Base-by-base conservation (phyloP, 148 eudicot genomes). In the Simmondsia chinensis region DNA sequence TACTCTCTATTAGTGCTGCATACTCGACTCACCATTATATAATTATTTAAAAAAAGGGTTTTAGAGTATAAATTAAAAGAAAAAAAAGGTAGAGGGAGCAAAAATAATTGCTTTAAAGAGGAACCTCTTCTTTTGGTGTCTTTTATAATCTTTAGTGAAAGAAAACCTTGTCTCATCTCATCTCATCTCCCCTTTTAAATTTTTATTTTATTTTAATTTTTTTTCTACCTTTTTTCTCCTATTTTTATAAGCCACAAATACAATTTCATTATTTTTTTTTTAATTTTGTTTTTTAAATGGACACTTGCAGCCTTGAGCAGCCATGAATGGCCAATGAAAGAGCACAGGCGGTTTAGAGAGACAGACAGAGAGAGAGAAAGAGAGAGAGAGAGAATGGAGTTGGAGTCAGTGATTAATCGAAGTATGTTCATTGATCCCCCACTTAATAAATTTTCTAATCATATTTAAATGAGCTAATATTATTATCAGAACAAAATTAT, bases 341-440 rank as follows among this genome's bases (percentile, higher is more conserved):
- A 66, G 23, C 72, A 56, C 54, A 66, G 83, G 64, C 80, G 86
- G 94, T 80, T 82, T 43, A 40, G 57, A 52, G 58, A 55, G 53
- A 65, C n/a, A 56, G 55, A 60, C 64, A 60, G 59, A 72, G 44
- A 40, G 57, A 52, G 58, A 55, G 53, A 65, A 47, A 40, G 57
- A 52, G 58, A 55, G 53, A 65, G 14, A 56, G 55, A 60, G 66
- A 60, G 59, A 72, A 84, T 69, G 84, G 94, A 83, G 83, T 65
- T 60, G 79, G 85, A 82, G 83, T 64, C 65, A 73, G 52, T 73
- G 69, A 68, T 76, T 83, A 73, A n/a, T n/a, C n/a, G n/a, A n/a
- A n/a, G n/a, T n/a, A 74, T 75, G 70, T 64, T 58, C 57, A 35
- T 59, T 47, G 63, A 56, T n/a, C n/a, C 80, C 93, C 80, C 65